Base-by-base conservation (phyloP, 2,329 filamentous ascomycete genomes). In the Neonectria hederae region DNA sequence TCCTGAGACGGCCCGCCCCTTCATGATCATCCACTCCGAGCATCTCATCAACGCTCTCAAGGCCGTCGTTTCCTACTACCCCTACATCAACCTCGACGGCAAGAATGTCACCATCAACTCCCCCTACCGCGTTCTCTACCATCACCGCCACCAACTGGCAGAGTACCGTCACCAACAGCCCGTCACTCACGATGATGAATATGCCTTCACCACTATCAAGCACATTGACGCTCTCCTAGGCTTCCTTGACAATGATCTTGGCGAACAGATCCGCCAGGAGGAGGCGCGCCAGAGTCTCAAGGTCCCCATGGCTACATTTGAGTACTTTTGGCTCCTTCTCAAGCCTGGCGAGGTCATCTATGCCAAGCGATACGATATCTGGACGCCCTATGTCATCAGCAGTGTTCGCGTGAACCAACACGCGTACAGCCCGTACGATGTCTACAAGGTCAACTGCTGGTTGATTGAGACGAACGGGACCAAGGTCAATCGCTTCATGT, bases 41-140 rank as follows among this genome's bases (percentile, higher is more conserved):
- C 74, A 83, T 60, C 77, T 87, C 30, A 78, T 82, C 66, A 80
- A 83, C 51, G 83, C 83, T 1, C 76, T 87, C 5, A 77, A 75
- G 28, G 82, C 83, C 13, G 79, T 85, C 5, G 78, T 86, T 7
- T 76, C 74, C 24, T 86, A 84, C 67, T 85, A 85, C 65, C 83
- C 83, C 4, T 76, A 77, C 42, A 76, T 79, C 61, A 76, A 74
- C 45, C 77, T 83, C 53, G 70, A 76, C 0, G 78, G 71, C 43
- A 76, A 79, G 7, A 72, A 60, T n/a, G 74, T 83, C 58, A 72
- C 69, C 26, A 76, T 86, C 65, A 75, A 76, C 19, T 79, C 80
- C 4, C 85, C 85, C 2, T 86, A 85, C 68, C 74, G 75, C 6
- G 74, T 83, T n/a, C 76, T 87, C 14, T 76, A 82, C 48, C 84